A percentile compares a stretch with the other conserved stretches of the same genome.
Conservation (phyloP, 768 basidiomycete genomes). For the Pisolithus tinctorius region DNA sequence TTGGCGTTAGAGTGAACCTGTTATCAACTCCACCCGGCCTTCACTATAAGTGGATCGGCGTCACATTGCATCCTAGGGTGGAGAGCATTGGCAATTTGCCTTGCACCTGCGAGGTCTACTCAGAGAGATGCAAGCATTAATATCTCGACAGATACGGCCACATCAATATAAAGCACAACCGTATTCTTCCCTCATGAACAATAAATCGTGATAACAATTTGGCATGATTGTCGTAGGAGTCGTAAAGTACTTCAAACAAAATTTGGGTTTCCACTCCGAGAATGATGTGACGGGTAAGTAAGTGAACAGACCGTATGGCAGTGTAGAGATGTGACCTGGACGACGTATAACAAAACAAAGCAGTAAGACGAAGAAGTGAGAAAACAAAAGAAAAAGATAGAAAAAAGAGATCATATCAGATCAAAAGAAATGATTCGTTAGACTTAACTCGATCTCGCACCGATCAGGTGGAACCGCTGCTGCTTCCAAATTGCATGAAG, state of each 20-base stretch:
- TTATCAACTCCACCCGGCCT: too few species aligned
- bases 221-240: background rate
- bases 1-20: too few species aligned
- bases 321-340: background rate
- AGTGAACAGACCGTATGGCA: constrained; percentile 4
- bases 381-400: constrained; percentile 2
- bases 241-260: background rate
- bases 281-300: background rate
- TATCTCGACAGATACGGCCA: too few species aligned
- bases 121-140: too few species aligned
- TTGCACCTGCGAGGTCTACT: too few species aligned
- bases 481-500: constrained; percentile 34
- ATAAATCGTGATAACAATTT: background rate
- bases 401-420: background rate
- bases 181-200: background rate
- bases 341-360: background rate
- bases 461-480: constrained; percentile 3
- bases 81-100: too few species aligned
- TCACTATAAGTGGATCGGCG: too few species aligned
- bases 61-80: too few species aligned
- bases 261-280: background rate
- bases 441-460: background rate
- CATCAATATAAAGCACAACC: too few species aligned
- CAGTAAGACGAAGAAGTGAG: background rate
- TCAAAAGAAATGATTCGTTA: constrained; percentile 1